Base-by-base conservation (phyloP, 768 basidiomycete genomes). In the Pleurotus cornucopiae region DNA sequence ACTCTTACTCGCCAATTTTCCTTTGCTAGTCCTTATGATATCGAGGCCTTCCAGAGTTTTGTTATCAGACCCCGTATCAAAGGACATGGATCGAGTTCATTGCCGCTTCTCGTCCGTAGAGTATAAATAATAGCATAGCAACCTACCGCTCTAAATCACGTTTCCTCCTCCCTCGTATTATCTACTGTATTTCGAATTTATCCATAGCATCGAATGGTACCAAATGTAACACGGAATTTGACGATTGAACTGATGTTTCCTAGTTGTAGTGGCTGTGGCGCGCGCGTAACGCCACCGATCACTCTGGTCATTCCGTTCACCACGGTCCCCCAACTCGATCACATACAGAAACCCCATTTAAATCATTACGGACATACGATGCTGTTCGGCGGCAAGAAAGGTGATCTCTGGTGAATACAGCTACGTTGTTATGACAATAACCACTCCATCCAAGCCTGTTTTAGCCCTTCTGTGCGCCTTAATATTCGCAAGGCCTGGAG, bases 11-110 rank as follows among this genome's bases (percentile, higher is more conserved):
- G 71, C 30, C 76, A 79, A 34, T 86, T 84, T 63, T 73, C 76
- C 6, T 84, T 85, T 62, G 68, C 74, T 2, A 81, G 79, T 58
- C 64, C 71, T 18, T 62, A 71, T 49, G 71, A 83, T 37, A 84
- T 86, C 46, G 84, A 85, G 61, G 64, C 81, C 20, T 85, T 86
- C 66, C 82, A 84, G 61, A 83, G 83, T 52, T 86, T 85, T 57
- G 84, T 86, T 11, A 75, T 86, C 51, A 77, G 84, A 13, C 82
- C 85, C 37, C 76, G 83, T 34, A 64, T 86, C 55, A 71, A 70
- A 60, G 82, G 83, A 45, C 70, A 83, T 60, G 72, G 70, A 0
- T 66, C 72, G 7, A 85, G 83, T 59, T 83, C 82, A 11, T 75
- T 86, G 40, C 84, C 85, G 40, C 71, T 85, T 53, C 59, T 76